Conservation (phyloP, 805 yeast species). For the Candida sonorensis region DNA sequence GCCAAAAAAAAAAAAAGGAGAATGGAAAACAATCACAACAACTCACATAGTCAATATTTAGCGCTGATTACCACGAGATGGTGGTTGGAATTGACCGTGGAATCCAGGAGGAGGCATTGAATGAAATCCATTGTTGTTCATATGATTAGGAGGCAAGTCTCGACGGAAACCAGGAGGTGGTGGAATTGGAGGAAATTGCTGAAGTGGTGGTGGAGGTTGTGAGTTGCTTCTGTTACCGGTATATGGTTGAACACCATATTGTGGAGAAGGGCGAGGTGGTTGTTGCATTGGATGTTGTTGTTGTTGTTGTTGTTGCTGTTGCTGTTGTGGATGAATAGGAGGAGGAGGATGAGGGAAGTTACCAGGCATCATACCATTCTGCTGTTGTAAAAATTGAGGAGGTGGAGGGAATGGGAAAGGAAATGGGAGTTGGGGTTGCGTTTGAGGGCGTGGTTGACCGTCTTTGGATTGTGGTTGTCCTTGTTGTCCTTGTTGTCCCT, state of each 20-base stretch:
- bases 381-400: neutral
- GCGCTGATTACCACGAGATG: neutral
- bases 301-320: neutral
- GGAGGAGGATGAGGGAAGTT: neutral
- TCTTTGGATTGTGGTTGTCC: too few relatives aligned
- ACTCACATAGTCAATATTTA: too few relatives aligned
- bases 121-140: too few relatives aligned
- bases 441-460: neutral
- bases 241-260: too few relatives aligned
- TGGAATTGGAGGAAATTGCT: neutral
- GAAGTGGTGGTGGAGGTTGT: too few relatives aligned
- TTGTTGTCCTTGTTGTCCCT: neutral
- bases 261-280: too few relatives aligned
- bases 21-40: too few relatives aligned
- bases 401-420: constrained; percentile 2
- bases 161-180: constrained; percentile 7
- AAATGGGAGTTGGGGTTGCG: constrained; percentile 1
- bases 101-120: too few relatives aligned
- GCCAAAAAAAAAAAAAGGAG: too few relatives aligned
- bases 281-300: neutral
- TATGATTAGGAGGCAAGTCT: too few relatives aligned
- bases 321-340: neutral
- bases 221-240: too few relatives aligned
- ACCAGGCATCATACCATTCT: neutral
- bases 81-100: constrained; percentile 1